Evolutionary conservation across 345 rosid genomes (phyloP).

Genomic region (Orychophragmus violaceus): DNA sequence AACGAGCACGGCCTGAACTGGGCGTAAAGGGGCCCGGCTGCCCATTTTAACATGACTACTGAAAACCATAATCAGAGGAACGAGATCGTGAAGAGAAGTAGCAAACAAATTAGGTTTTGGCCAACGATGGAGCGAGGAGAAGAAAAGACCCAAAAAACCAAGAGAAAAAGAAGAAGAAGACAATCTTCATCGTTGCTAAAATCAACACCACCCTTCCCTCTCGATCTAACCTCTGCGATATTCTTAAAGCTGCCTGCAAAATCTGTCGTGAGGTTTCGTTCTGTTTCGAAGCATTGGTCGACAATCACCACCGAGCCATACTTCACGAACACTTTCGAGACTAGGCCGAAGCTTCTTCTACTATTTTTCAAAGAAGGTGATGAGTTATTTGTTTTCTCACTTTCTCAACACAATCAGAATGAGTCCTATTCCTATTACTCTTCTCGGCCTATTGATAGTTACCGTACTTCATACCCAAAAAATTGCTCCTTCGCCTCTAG

Average conservation of each 20-base stretch:
- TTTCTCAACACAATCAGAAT: not conserved
- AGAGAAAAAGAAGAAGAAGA: not conserved
- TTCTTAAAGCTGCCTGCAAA: not conserved
- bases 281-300: constrained; percentile 10
- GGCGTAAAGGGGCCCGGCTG: too few relatives aligned
- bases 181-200: not conserved
- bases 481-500: not conserved
- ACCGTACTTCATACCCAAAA: not conserved
- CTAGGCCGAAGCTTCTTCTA: not conserved
- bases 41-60: too few relatives aligned
- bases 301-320: not conserved
- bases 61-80: too few relatives aligned
- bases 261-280: not conserved
- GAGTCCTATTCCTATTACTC: not conserved
- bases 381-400: not conserved
- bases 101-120: not conserved
- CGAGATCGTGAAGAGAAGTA: too few relatives aligned
- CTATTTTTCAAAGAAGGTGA: not conserved
- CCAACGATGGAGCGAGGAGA: not conserved
- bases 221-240: not conserved
- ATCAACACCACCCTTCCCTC: not conserved
- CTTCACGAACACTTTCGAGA: not conserved
- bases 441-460: not conserved
- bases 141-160: not conserved
- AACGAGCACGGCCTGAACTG: too few relatives aligned